Evolutionary conservation across 1,139 yeast species (phyloP).

Genomic region (Zhuliangozyma parablackwelliae): DNA sequence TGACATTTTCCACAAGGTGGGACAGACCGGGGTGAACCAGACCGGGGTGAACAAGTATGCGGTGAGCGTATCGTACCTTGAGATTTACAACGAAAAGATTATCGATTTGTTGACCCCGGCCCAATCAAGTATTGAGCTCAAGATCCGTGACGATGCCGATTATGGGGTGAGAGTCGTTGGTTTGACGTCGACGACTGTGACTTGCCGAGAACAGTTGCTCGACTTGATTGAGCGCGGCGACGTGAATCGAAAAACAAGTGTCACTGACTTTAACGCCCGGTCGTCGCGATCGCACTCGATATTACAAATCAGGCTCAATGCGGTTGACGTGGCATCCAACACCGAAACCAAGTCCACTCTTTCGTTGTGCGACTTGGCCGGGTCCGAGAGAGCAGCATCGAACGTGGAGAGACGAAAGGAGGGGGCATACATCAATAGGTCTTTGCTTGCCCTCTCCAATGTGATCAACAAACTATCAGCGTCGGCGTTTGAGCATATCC

Average conservation of each 20-base stretch:
- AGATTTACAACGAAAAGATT: conserved; percentile 85
- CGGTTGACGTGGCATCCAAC: conserved; percentile 36
- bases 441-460: conserved; percentile 81
- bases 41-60: conserved; percentile 25
- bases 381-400: conserved; percentile 86
- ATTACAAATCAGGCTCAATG: conserved; percentile 60
- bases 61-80: conserved; percentile 69
- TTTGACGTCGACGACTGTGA: conserved; percentile 55
- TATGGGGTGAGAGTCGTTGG: conserved; percentile 80
- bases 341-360: conserved; percentile 56
- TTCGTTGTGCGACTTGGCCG: conserved; percentile 91
- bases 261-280: conserved; percentile 81
- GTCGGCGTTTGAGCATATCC: conserved; percentile 53
- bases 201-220: conserved; percentile 56
- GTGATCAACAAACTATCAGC: conserved; percentile 74
- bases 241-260: conserved; percentile 70
- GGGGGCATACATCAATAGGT: conserved; percentile 88
- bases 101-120: conserved; percentile 49
- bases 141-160: conserved; percentile 68
- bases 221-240: conserved; percentile 67
- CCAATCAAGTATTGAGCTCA: conserved; percentile 42
- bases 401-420: conserved; percentile 83
- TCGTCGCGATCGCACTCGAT: conserved; percentile 93
- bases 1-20: conserved; percentile 55
- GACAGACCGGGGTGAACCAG: conserved; percentile 14